Conservation (phyloP, 176 grass and related monocot species). For the Canna indica region DNA sequence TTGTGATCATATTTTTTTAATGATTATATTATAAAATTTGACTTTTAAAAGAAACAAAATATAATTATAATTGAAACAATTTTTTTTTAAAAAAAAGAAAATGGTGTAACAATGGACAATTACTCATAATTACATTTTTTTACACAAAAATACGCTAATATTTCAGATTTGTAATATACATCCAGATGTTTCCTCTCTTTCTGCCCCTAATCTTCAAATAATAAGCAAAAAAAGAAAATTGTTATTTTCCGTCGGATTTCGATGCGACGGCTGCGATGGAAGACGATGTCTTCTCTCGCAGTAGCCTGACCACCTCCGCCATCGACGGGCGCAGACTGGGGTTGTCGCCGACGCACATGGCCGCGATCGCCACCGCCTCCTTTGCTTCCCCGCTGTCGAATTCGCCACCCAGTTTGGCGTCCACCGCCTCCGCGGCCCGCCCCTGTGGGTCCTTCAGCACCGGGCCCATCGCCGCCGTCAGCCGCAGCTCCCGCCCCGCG, state of each 20-base stretch:
- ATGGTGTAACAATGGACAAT: too few relatives aligned
- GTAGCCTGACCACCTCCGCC: neutral
- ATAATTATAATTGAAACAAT: too few relatives aligned
- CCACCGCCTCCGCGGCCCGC: conserved; percentile 27
- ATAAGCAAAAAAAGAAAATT: neutral
- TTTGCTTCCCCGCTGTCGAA: conserved; percentile 28
- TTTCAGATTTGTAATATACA: too few relatives aligned
- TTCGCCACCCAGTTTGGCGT: conserved; percentile 23
- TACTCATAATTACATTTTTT: too few relatives aligned
- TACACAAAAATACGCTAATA: too few relatives aligned
- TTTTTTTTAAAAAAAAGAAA: too few relatives aligned
- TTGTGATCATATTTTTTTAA: too few relatives aligned
- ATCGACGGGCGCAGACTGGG: conserved; percentile 28
- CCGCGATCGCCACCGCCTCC: conserved; percentile 21
- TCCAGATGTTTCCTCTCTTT: too few relatives aligned
- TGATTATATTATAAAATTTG: too few relatives aligned
- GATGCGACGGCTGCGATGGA: neutral
- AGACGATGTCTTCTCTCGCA: neutral
- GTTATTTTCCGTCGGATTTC: neutral
- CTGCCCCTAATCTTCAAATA: too few relatives aligned
- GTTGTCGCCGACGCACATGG: conserved; percentile 25
- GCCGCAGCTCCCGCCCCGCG: conserved; percentile 35
- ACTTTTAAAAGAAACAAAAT: too few relatives aligned
- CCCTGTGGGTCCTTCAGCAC: conserved; percentile 25
- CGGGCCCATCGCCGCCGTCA: conserved; percentile 42